Conservation (phyloP, 768 basidiomycete species). For the Nidula microcarpa region DNA sequence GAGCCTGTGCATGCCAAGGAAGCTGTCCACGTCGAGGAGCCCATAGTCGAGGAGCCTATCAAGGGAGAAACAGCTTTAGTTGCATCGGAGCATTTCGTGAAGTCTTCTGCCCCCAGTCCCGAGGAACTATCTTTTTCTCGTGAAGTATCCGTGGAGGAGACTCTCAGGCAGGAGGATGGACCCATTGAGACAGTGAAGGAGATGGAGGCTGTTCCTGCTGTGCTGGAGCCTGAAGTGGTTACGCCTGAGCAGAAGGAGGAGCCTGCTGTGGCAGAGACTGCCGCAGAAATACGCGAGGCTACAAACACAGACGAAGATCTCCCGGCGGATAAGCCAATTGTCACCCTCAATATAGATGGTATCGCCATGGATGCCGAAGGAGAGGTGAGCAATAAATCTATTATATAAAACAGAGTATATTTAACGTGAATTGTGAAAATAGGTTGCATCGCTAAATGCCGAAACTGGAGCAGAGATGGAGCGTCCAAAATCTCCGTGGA, state of each 20-base stretch:
- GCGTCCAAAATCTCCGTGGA: slow-evolving; percentile 48
- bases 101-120: background rate
- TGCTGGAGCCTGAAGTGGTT: background rate
- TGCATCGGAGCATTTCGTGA: background rate
- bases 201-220: background rate
- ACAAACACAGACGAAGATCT: background rate
- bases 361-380: background rate
- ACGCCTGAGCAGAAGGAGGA: background rate
- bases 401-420: no score
- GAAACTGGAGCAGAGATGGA: slow-evolving; percentile 18
- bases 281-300: background rate
- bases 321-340: background rate
- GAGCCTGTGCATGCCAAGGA: background rate
- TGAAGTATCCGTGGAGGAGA: background rate
- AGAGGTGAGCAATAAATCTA: no score
- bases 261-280: slow-evolving; percentile 2
- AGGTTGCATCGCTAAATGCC: no score
- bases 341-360: background rate
- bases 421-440: no score
- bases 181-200: background rate
- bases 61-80: background rate
- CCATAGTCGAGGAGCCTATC: background rate
- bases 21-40: background rate
- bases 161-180: background rate
- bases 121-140: background rate